phyloP scores from a whole-genome alignment of 441 rosid genomes.

The Theobroma grandiflorum region DNA sequence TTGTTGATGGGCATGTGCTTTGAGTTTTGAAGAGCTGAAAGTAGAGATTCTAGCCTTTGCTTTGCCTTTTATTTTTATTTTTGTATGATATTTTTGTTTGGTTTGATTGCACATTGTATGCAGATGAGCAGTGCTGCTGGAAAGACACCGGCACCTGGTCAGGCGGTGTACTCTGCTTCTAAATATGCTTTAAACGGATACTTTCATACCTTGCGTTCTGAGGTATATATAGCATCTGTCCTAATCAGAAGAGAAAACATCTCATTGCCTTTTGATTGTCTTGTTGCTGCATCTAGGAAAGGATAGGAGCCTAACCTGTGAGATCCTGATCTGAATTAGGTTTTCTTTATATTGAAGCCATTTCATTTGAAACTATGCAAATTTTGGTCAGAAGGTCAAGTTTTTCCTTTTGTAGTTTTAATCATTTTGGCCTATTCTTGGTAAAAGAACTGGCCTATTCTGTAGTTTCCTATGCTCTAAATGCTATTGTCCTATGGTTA shows the following conservation, averaged over 20 bases:
- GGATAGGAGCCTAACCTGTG: not conserved
- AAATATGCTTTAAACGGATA: slow-evolving; percentile 89
- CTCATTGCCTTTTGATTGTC: not conserved
- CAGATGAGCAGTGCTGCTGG: slow-evolving; percentile 99
- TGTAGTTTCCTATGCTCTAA: not conserved
- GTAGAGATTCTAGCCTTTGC: not conserved
- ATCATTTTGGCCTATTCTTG: not conserved
- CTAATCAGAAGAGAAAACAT: not conserved
- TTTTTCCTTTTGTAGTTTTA: not conserved
- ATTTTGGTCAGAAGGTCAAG: not conserved
- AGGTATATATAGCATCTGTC: slow-evolving; percentile 52
- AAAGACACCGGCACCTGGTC: slow-evolving; percentile 93
- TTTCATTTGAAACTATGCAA: not conserved
- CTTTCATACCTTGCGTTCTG: slow-evolving; percentile 91
- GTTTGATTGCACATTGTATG: slow-evolving; percentile 14
- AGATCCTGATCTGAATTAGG: not conserved
- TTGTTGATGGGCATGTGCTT: not conserved
- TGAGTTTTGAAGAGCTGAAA: slow-evolving; percentile 12
- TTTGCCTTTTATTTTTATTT: not conserved
- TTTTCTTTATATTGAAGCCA: not conserved
- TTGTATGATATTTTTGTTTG: slow-evolving; percentile 15
- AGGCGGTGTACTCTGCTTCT: slow-evolving; percentile 90
- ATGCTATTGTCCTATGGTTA: not conserved
- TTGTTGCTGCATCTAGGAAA: not conserved
- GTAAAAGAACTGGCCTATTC: not conserved